Conservation (phyloP, 164 flowering plant species). For the Echeveria elegans region DNA sequence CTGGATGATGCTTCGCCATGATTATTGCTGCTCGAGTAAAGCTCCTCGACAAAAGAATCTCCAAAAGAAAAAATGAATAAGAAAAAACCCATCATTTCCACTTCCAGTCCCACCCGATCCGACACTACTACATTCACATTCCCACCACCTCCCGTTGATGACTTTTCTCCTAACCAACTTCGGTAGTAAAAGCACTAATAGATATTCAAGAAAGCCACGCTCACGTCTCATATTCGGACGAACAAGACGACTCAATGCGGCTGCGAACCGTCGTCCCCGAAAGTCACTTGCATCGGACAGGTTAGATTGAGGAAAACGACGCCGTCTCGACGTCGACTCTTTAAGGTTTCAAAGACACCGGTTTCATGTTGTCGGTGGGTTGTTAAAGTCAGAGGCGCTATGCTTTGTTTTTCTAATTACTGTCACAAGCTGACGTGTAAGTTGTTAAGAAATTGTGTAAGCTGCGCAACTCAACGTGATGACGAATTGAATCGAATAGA, state of each 20-base stretch:
- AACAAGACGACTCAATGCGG: background rate
- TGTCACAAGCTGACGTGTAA: background rate
- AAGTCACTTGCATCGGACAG: background rate
- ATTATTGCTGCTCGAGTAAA: too few relatives aligned
- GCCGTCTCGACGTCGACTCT: background rate
- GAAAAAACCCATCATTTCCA: background rate
- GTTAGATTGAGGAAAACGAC: background rate
- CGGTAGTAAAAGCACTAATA: background rate
- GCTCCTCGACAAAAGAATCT: too few relatives aligned
- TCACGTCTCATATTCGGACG: background rate
- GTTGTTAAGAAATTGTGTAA: background rate
- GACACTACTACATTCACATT: too few relatives aligned
- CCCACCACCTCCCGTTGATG: background rate
- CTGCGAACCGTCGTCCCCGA: background rate
- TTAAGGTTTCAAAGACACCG: background rate
- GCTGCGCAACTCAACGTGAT: background rate
- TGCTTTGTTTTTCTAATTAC: background rate
- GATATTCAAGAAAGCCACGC: background rate
- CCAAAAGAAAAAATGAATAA: background rate
- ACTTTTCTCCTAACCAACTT: background rate
- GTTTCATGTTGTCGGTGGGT: background rate
- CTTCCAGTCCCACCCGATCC: background rate
- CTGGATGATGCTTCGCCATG: too few relatives aligned
- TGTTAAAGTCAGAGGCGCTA: background rate
- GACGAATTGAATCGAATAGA: background rate